These are phyloP conservation scores for Bigelowiella natans DNA, from an alignment of 78 protist genomes.

Conservation along the genomic window DNA sequence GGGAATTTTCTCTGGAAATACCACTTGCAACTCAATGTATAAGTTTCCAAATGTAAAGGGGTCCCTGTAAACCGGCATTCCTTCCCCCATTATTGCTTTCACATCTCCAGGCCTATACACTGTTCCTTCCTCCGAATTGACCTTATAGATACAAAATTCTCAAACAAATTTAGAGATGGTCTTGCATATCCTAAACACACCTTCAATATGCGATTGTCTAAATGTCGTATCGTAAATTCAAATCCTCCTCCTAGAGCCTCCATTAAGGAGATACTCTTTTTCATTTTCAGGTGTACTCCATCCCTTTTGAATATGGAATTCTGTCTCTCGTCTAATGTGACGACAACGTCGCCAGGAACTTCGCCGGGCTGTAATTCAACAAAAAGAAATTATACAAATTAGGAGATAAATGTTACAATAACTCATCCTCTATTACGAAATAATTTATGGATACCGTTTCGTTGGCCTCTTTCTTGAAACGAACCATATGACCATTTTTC, in stretches of 20 bases:
- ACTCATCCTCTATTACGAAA: too few relatives aligned
- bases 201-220: neutral
- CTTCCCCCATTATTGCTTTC: neutral
- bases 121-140: neutral
- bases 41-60: neutral
- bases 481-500: neutral
- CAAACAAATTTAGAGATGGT: too few relatives aligned
- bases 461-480: too few relatives aligned
- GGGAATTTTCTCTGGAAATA: neutral
- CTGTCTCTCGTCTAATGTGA: neutral
- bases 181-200: too few relatives aligned
- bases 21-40: neutral
- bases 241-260: neutral
- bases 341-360: neutral
- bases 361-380: neutral
- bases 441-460: too few relatives aligned
- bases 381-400: too few relatives aligned
- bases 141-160: too few relatives aligned
- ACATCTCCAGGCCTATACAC: neutral
- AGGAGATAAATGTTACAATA: too few relatives aligned
- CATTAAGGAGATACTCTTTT: neutral
- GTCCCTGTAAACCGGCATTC: neutral
- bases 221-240: neutral
- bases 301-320: neutral
- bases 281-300: neutral